Evolutionary conservation across 257 asterid species (phyloP).

Genomic region (Anisodus tanguticus): DNA sequence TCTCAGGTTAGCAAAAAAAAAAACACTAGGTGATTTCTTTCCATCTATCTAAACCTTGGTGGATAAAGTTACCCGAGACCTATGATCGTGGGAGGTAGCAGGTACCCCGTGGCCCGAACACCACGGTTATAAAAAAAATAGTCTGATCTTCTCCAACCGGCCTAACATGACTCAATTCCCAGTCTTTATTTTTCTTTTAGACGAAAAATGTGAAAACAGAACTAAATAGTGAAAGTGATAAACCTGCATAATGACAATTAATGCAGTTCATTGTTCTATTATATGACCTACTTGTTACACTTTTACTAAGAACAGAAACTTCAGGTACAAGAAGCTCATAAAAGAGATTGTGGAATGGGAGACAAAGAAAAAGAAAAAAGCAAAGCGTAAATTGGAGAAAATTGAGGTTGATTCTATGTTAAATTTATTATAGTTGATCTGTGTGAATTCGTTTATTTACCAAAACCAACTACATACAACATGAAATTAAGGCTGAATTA

Average conservation of each 20-base stretch:
- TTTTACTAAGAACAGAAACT: constrained; percentile 26
- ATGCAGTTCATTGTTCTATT: background rate
- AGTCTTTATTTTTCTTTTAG: background rate
- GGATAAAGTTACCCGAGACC: no score
- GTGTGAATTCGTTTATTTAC: background rate
- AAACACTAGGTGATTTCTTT: no score
- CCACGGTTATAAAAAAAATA: no score
- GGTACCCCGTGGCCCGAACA: no score
- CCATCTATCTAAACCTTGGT: no score
- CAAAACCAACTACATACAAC: background rate
- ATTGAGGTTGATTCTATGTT: constrained; percentile 57
- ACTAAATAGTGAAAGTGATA: background rate
- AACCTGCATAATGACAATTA: background rate
- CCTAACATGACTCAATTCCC: background rate
- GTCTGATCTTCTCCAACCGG: background rate
- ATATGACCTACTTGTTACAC: constrained; percentile 5
- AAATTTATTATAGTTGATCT: background rate
- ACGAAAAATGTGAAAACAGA: background rate
- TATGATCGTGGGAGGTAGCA: no score
- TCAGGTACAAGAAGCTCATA: constrained; percentile 68
- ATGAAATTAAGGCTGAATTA: constrained; percentile 28
- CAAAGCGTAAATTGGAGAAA: constrained; percentile 49
- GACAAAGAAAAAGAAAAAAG: constrained; percentile 59
- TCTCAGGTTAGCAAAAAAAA: no score
- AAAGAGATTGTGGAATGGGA: constrained; percentile 62